A percentile compares a stretch with the other conserved stretches of the same genome.
phyloP scores from a whole-genome alignment of 768 basidiomycete species.

The Ramaria rubella region DNA sequence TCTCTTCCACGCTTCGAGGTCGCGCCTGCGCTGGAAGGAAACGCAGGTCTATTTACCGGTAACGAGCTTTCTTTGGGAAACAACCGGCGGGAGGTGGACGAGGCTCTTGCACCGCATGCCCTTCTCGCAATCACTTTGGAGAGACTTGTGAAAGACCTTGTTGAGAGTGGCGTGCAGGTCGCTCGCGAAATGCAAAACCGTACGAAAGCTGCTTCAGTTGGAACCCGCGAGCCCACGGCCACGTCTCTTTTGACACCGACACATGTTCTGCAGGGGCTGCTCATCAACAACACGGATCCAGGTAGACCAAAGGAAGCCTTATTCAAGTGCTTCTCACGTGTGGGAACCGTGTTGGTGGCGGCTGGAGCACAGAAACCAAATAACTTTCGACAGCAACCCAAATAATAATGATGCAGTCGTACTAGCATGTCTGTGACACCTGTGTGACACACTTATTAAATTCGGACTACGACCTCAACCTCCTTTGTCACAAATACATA shows the following conservation, averaged over 20 bases:
- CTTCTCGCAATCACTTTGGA: constrained; percentile 29
- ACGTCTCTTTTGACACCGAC: constrained; percentile 31
- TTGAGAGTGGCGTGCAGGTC: constrained; percentile 28
- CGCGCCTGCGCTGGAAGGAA: not conserved
- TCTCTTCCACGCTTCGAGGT: not conserved
- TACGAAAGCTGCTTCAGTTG: constrained; percentile 13
- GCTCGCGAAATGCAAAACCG: constrained; percentile 28
- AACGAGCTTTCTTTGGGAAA: constrained; percentile 13
- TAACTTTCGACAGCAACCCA: too few relatives aligned
- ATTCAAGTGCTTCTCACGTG: constrained; percentile 5
- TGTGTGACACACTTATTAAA: not conserved
- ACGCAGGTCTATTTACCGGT: not conserved
- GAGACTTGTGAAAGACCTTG: constrained; percentile 28
- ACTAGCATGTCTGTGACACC: too few relatives aligned
- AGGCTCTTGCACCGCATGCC: constrained; percentile 30
- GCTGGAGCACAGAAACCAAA: not conserved
- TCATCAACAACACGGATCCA: not conserved
- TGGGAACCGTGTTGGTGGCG: constrained; percentile 5
- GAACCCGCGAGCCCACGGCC: constrained; percentile 17
- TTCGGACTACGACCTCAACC: not conserved
- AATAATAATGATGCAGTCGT: too few relatives aligned
- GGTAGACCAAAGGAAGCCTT: not conserved
- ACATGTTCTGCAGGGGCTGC: constrained; percentile 35
- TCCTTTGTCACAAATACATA: not conserved
- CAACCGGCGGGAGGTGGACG: constrained; percentile 15